Conservation (phyloP, 108 stramenopile genomes). For the Conticribra guillardii region DNA sequence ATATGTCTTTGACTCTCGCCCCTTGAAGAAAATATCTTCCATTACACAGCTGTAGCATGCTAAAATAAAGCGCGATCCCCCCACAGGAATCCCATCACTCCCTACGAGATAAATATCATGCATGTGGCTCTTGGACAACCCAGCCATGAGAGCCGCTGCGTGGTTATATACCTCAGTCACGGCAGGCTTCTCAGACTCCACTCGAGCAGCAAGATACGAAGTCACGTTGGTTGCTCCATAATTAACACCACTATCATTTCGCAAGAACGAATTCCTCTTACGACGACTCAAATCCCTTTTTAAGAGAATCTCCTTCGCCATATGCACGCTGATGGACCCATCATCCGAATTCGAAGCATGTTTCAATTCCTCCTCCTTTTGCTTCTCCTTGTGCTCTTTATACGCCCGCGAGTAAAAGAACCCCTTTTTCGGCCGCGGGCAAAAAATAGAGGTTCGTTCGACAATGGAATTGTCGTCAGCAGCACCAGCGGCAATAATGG, state of each 20-base stretch:
- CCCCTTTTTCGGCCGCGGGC: constrained; percentile 14
- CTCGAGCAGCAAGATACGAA: constrained; percentile 26
- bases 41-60: constrained; percentile 52
- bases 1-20: constrained; percentile 11
- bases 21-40: constrained; percentile 58
- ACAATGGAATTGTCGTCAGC: no score
- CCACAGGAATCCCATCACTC: constrained; percentile 43
- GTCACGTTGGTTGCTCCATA: constrained; percentile 20
- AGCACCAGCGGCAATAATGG: no score
- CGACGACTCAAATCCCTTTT: constrained; percentile 12
- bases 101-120: constrained; percentile 56
- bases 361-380: neutral
- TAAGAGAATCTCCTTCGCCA: constrained; percentile 8
- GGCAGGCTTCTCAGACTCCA: constrained; percentile 23
- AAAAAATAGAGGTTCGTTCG: no score
- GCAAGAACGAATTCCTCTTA: constrained; percentile 15
- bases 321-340: neutral
- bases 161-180: constrained; percentile 20
- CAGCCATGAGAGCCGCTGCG: constrained; percentile 7
- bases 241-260: neutral
- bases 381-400: constrained; percentile 18
- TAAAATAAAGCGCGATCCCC: constrained; percentile 55
- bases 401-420: constrained; percentile 14
- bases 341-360: neutral
- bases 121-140: constrained; percentile 38